A percentile compares a stretch with the other conserved stretches of the same genome.
Conservation (phyloP, 768 basidiomycete species). For the Podaxis sp. region DNA sequence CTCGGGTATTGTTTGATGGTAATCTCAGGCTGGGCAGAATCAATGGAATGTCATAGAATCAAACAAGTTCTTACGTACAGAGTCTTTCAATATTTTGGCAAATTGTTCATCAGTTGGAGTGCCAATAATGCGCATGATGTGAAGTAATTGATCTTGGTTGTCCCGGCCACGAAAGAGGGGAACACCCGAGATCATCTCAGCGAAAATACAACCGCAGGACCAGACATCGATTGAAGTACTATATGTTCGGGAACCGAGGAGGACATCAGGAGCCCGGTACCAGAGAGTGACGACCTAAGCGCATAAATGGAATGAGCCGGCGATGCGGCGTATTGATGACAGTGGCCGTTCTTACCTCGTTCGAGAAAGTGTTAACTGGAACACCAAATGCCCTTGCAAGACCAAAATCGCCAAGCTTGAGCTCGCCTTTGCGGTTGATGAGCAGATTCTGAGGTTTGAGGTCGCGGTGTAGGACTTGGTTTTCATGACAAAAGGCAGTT, state of each 20-base stretch:
- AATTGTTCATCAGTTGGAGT: slow-evolving; percentile 89
- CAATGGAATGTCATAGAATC: background rate
- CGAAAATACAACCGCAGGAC: slow-evolving; percentile 99
- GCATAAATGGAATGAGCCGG: slow-evolving; percentile 12
- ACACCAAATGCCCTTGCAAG: slow-evolving; percentile 97
- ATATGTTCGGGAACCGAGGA: slow-evolving; percentile 95
- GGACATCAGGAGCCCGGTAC: slow-evolving; percentile 98
- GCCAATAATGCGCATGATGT: slow-evolving; percentile 96
- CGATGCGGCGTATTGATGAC: background rate
- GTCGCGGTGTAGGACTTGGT: slow-evolving; percentile 95
- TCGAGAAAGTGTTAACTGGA: slow-evolving; percentile 98
- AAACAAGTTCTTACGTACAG: slow-evolving; percentile 47
- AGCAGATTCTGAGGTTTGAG: slow-evolving; percentile 98
- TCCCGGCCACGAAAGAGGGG: slow-evolving; percentile 96
- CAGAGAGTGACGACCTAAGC: slow-evolving; percentile 91
- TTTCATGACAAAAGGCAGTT: slow-evolving; percentile 98
- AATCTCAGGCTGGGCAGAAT: slow-evolving; percentile 67
- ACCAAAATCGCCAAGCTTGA: slow-evolving; percentile 98
- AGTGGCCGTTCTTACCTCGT: slow-evolving; percentile 58
- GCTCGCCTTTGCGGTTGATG: slow-evolving; percentile 95
- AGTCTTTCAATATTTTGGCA: slow-evolving; percentile 86
- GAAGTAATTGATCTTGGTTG: slow-evolving; percentile 95
- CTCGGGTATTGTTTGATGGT: slow-evolving; percentile 82
- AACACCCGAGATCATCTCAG: slow-evolving; percentile 98
- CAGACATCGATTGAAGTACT: slow-evolving; percentile 98